Conservation (phyloP, 306 rosid species). For the Hylodesmum podocarpum region DNA sequence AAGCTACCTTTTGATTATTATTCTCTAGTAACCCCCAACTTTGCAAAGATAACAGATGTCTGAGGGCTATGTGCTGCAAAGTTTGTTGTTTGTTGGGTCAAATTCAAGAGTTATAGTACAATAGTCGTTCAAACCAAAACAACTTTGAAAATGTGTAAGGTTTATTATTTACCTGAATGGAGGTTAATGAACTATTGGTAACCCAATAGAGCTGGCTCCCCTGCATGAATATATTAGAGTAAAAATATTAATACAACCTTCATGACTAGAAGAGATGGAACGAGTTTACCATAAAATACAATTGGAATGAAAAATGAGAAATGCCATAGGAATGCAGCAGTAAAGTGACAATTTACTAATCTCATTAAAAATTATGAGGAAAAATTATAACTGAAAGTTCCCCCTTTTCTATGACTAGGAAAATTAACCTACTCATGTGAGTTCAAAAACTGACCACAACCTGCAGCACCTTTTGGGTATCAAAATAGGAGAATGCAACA, state of each 20-base stretch:
- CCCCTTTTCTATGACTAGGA: neutral
- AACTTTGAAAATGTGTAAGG: neutral
- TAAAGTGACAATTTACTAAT: neutral
- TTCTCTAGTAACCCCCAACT: constrained; percentile 62
- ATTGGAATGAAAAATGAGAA: constrained; percentile 22
- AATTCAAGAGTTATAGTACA: neutral
- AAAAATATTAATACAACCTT: constrained; percentile 24
- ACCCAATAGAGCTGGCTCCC: constrained; percentile 94
- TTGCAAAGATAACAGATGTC: constrained; percentile 62
- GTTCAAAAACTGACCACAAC: constrained; percentile 4
- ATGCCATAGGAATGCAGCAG: constrained; percentile 12
- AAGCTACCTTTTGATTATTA: constrained; percentile 31
- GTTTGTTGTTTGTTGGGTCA: constrained; percentile 16
- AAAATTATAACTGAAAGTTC: neutral
- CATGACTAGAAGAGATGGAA: constrained; percentile 21
- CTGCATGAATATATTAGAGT: constrained; percentile 50
- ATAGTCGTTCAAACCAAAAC: constrained; percentile 18
- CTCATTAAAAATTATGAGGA: neutral
- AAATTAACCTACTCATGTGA: neutral
- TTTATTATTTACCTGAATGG: constrained; percentile 60
- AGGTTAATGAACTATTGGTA: constrained; percentile 67
- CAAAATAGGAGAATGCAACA: neutral
- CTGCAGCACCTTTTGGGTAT: neutral
- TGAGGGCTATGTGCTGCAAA: constrained; percentile 71
- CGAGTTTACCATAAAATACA: constrained; percentile 24